Conservation (phyloP, 768 basidiomycete species). For the Trametes villosa region DNA sequence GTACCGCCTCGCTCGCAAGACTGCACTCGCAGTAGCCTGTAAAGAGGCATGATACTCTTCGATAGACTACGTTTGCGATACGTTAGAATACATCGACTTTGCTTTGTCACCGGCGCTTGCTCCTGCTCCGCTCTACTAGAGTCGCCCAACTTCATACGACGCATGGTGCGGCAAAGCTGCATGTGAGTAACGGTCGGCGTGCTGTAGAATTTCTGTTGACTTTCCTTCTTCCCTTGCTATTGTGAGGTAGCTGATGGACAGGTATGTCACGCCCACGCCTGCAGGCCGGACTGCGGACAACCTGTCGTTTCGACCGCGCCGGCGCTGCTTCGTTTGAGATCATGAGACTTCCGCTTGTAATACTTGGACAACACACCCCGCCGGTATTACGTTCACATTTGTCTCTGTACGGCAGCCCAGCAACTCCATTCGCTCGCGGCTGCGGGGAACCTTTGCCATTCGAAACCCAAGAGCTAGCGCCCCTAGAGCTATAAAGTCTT, state of each 20-base stretch:
- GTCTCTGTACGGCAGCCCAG: background rate
- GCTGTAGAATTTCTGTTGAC: too few relatives aligned
- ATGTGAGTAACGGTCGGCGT: too few relatives aligned
- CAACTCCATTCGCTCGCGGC: background rate
- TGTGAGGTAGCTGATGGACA: too few relatives aligned
- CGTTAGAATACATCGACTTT: too few relatives aligned
- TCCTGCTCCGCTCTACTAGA: too few relatives aligned
- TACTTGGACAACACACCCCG: background rate
- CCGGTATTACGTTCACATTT: background rate
- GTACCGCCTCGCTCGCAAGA: background rate
- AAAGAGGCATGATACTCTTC: too few relatives aligned
- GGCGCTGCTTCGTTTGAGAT: background rate
- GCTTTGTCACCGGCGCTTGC: too few relatives aligned
- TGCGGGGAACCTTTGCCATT: background rate
- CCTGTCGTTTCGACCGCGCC: slow-evolving; percentile 5
- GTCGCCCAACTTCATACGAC: too few relatives aligned
- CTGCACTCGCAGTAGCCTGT: too few relatives aligned
- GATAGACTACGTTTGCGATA: too few relatives aligned
- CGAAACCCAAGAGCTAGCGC: background rate
- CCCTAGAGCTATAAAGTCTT: slow-evolving; percentile 14
- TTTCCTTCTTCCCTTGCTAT: too few relatives aligned
- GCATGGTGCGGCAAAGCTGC: too few relatives aligned
- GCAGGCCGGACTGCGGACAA: background rate
- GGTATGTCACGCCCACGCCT: background rate
- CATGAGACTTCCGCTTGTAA: background rate